Evolutionary conservation across 2,329 filamentous ascomycete genomes (phyloP).

Genomic region (Thelonectria olida): DNA sequence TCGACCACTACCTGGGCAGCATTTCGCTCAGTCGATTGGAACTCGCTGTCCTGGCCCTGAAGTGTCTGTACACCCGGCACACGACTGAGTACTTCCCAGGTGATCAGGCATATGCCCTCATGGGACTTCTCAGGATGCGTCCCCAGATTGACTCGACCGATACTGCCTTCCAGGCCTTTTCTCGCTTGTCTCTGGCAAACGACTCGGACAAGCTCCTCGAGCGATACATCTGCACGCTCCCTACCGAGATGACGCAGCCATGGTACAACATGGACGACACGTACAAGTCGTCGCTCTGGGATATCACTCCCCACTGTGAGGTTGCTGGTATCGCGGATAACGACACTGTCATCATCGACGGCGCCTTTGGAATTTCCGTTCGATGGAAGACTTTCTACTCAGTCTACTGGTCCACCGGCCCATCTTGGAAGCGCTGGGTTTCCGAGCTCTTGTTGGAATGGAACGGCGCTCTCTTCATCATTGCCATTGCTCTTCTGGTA

Average conservation of each 20-base stretch:
- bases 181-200: constrained; percentile 46
- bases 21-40: constrained; percentile 46
- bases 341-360: constrained; percentile 47
- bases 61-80: constrained; percentile 42
- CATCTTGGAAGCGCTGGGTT: constrained; percentile 33
- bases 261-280: constrained; percentile 46
- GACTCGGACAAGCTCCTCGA: constrained; percentile 48
- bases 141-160: constrained; percentile 45
- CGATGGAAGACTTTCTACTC: constrained; percentile 45
- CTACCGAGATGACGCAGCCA: constrained; percentile 31
- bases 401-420: constrained; percentile 39
- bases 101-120: constrained; percentile 48
- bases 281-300: constrained; percentile 45
- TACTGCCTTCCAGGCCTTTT: constrained; percentile 48
- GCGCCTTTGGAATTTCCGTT: constrained; percentile 43
- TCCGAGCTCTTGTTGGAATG: constrained; percentile 31
- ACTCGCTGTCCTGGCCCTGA: constrained; percentile 42
- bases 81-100: constrained; percentile 37
- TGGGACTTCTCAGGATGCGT: constrained; percentile 47
- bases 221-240: constrained; percentile 44
- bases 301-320: constrained; percentile 45
- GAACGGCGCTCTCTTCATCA: constrained; percentile 33
- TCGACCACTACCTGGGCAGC: constrained; percentile 46
- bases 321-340: constrained; percentile 46
- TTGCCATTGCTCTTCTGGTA: constrained; percentile 31